Base-by-base conservation (phyloP, 192 early-diverging fungal species). In the Coemansia sp. region DNA sequence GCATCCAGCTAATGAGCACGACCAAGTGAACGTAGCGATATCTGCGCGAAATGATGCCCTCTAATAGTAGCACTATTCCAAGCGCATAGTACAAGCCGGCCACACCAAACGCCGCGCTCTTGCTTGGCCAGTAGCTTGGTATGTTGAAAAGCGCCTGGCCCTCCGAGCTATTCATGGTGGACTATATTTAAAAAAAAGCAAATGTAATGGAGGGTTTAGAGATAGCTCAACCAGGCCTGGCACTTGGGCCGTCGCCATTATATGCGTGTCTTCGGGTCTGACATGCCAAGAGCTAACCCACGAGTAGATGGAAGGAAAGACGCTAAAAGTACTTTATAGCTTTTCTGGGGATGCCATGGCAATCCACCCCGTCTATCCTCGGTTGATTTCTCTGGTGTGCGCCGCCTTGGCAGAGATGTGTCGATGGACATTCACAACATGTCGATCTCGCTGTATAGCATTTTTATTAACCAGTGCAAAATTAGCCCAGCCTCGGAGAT, bases 51-150 rank as follows among this genome's bases (percentile, higher is more conserved):
- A 41, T 57, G 6, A 60, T 2, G 33, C 68, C 57, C 43, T 70
- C 55, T 12, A 62, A 3, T 18, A 57, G 24, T 9, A 70, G 29
- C 10, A 70, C 31, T 13, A 70, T 10, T 3, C 57, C 68, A 12
- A 62, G 29, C 1, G 29, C 59, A 33, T 47, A 70, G 57, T 62
- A 62, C 13, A 70, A 31, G 1, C 55, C 24, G 22, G 68, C 59
- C 22, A 62, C 68, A 9, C 68, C 68, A 27, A 62, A 70, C 3
- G 68, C 68, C 1, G 68, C 68, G 42, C 43, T 44, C 31, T 70
- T 62, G 68, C 68, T 70, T 49, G 68, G 68, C 57, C 15, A 34
- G 33, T 70, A 70, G 24, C 34, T 62, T 13, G 68, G 68, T 9
- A 60, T 20, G 44, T 31, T 68, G 40, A 68, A 68, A 4, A 68